Evolutionary conservation across 352 stramenopile genomes (phyloP).

Genomic region (Aphanomyces stellatus): DNA sequence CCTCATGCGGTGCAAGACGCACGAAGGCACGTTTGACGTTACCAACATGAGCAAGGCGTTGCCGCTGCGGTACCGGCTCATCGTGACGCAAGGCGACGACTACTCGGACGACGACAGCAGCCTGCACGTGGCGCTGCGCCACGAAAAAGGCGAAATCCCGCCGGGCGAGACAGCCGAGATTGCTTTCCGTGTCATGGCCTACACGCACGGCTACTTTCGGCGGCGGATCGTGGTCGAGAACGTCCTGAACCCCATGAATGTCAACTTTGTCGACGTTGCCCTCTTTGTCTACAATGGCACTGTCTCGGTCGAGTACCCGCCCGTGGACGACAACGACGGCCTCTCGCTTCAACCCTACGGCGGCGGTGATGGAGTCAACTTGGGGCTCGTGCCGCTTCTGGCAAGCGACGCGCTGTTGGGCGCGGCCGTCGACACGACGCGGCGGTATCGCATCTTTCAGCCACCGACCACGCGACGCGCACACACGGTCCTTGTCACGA

Average conservation of each 20-base stretch:
- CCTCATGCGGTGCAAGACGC: constrained; percentile 34
- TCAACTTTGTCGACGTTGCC: constrained; percentile 64
- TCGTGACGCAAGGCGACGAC: constrained; percentile 39
- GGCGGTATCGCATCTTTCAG: constrained; percentile 16
- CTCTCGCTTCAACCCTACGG: no score
- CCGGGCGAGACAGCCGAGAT: constrained; percentile 46
- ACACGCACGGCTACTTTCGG: constrained; percentile 66
- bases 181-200: constrained; percentile 53
- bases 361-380: neutral
- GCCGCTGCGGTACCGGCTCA: constrained; percentile 63
- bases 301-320: constrained; percentile 30
- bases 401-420: neutral
- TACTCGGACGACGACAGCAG: constrained; percentile 76
- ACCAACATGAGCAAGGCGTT: constrained; percentile 76
- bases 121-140: constrained; percentile 53
- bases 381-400: constrained; percentile 7
- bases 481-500: neutral
- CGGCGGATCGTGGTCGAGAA: constrained; percentile 79
- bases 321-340: neutral
- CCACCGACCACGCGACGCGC: neutral
- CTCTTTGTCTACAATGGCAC: constrained; percentile 76
- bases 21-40: constrained; percentile 66
- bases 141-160: constrained; percentile 63
- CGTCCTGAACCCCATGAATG: constrained; percentile 68
- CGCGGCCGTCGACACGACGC: neutral